phyloP scores from a whole-genome alignment of 2,329 filamentous ascomycete species.

The Thelonectria discophora region DNA sequence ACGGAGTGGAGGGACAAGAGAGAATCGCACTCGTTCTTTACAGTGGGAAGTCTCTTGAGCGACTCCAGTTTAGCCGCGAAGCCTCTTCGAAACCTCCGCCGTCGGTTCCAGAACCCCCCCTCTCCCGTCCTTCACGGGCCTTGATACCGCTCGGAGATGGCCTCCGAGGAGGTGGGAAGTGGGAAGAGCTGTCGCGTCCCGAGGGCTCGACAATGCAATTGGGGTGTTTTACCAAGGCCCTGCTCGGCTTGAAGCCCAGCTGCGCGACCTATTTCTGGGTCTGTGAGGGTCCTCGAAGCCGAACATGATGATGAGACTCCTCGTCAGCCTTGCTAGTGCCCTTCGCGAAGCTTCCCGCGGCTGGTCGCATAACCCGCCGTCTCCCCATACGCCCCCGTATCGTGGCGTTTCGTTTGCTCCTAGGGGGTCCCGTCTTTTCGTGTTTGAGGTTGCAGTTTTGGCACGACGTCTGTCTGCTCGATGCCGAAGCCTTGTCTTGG shows the following conservation, averaged over 20 bases:
- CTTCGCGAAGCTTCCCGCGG: background rate
- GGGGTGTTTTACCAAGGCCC: background rate
- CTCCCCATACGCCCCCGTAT: conserved; percentile 12
- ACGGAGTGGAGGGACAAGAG: conserved; percentile 31
- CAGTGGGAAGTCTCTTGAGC: background rate
- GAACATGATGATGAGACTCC: background rate
- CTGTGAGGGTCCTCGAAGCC: background rate
- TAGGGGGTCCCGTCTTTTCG: conserved; percentile 28
- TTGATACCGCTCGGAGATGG: conserved; percentile 9
- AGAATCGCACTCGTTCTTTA: background rate
- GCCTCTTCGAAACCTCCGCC: conserved; percentile 41
- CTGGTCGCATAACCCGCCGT: conserved; percentile 5
- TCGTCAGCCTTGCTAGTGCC: background rate
- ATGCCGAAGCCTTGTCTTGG: conserved; percentile 22
- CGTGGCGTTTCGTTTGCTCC: conserved; percentile 29
- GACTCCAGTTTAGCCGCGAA: conserved; percentile 17
- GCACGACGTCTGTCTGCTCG: conserved; percentile 27
- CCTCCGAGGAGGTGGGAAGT: too few species aligned
- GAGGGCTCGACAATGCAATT: background rate
- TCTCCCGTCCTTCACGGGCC: conserved; percentile 15
- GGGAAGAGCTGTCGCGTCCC: background rate
- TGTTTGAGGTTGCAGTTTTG: conserved; percentile 37
- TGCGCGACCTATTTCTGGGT: background rate
- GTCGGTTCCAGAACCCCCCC: background rate
- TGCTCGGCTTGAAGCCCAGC: conserved; percentile 1